Evolutionary conservation across 164 flowering plant genomes (phyloP).

Genomic region (Magnolia kwangsiensis): DNA sequence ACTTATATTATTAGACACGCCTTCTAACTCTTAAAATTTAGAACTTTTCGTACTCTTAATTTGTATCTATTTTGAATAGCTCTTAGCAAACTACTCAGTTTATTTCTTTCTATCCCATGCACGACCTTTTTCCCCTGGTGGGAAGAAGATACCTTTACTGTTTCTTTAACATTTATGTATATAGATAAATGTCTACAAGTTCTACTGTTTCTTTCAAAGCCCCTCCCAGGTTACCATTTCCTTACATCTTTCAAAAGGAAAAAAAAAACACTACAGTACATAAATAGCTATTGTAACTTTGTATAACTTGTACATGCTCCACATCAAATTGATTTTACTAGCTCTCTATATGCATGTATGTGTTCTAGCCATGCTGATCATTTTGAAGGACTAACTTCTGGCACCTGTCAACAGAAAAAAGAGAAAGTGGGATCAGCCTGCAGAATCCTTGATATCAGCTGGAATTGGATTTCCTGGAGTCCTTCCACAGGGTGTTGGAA

Average conservation of each 20-base stretch:
- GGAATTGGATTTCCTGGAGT: constrained; percentile 48
- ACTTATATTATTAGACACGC: no score
- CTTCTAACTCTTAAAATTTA: no score
- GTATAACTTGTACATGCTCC: background rate
- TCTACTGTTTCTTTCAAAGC: background rate
- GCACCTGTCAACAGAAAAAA: constrained; percentile 49
- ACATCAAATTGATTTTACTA: background rate
- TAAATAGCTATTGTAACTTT: background rate
- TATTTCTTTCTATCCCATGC: no score
- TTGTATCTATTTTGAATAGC: no score
- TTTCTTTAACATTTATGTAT: no score
- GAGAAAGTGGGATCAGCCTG: constrained; percentile 99
- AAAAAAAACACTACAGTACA: background rate
- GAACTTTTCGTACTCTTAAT: no score
- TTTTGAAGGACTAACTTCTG: background rate
- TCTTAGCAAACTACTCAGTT: no score
- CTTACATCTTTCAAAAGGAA: background rate
- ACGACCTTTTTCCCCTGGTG: no score
- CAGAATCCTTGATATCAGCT: constrained; percentile 58
- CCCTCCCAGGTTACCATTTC: background rate
- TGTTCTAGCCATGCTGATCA: background rate
- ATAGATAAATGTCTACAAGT: no score
- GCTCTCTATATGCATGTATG: background rate
- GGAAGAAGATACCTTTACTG: no score
- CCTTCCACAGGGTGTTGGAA: constrained; percentile 36